A percentile compares a stretch with the other conserved stretches of the same genome.
phyloP scores from a whole-genome alignment of 352 stramenopile species.

The Lagenidium giganteum region DNA sequence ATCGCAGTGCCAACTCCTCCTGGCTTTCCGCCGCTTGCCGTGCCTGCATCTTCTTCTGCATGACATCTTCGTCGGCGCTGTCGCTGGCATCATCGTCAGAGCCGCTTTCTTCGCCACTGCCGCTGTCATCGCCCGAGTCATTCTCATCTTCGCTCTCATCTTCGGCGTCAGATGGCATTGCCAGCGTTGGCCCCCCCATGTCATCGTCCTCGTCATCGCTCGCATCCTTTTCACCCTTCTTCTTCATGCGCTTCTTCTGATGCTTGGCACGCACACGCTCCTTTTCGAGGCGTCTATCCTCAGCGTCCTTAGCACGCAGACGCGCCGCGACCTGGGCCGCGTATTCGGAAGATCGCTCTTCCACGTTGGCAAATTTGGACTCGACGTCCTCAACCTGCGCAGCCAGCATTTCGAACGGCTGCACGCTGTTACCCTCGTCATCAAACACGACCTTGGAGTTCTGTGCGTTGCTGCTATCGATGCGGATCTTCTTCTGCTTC shows the following conservation, averaged over 20 bases:
- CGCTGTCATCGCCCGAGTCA: conserved; percentile 23
- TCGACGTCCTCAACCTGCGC: conserved; percentile 31
- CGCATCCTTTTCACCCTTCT: conserved; percentile 49
- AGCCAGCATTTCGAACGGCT: conserved; percentile 51
- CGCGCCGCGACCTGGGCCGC: conserved; percentile 57
- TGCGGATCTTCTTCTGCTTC: conserved; percentile 74
- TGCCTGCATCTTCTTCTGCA: conserved; percentile 7
- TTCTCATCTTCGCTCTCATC: conserved; percentile 23
- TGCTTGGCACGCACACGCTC: conserved; percentile 87
- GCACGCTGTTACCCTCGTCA: conserved; percentile 88
- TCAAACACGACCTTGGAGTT: conserved; percentile 92
- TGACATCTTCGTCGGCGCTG: conserved; percentile 11
- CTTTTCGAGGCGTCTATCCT: conserved; percentile 80
- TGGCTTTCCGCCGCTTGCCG: conserved; percentile 48
- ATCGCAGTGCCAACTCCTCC: conserved; percentile 72
- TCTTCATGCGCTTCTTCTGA: conserved; percentile 83
- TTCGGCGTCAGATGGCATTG: conserved; percentile 12
- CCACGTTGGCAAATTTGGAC: conserved; percentile 56
- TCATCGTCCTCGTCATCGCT: conserved; percentile 34
- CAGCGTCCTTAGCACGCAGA: conserved; percentile 69
- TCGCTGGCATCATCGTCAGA: conserved; percentile 19
- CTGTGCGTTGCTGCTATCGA: conserved; percentile 59
- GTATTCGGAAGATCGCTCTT: conserved; percentile 57
- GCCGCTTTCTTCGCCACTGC: conserved; percentile 21
- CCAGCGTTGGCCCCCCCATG: conserved; percentile 11